Conservation (phyloP, 2,329 filamentous ascomycete species). For the Dryadomyces sulphureus region DNA sequence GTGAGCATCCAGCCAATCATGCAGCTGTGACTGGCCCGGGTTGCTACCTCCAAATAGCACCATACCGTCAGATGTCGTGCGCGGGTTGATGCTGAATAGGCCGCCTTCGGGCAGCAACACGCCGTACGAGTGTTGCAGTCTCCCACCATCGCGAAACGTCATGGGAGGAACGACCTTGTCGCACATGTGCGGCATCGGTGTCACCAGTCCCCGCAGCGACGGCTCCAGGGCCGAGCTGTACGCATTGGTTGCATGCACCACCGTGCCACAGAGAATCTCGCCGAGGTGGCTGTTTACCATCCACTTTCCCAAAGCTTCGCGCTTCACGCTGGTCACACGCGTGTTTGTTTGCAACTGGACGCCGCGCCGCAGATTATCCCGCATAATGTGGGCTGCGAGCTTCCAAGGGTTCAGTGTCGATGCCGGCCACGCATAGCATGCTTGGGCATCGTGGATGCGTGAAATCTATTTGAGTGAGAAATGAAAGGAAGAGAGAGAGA, state of each 20-base stretch:
- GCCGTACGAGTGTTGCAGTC: slow-evolving; percentile 1
- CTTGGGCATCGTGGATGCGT: background rate
- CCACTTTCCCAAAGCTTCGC: background rate
- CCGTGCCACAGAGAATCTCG: background rate
- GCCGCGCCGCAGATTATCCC: background rate
- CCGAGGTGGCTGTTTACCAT: background rate
- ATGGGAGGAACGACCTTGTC: slow-evolving; percentile 2
- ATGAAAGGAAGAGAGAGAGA: no score
- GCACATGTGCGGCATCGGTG: slow-evolving; percentile 2
- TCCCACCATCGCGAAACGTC: background rate
- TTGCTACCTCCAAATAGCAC: slow-evolving; percentile 2
- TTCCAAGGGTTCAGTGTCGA: slow-evolving; percentile 4
- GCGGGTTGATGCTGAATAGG: slow-evolving; percentile 4
- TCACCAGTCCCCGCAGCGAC: background rate
- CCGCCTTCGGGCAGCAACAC: background rate
- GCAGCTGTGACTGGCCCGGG: background rate
- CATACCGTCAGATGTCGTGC: background rate
- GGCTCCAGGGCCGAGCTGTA: slow-evolving; percentile 2
- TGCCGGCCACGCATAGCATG: slow-evolving; percentile 1
- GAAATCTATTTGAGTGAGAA: background rate
- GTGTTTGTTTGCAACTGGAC: slow-evolving; percentile 2
- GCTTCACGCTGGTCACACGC: background rate
- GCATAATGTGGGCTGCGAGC: slow-evolving; percentile 2
- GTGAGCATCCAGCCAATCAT: background rate
- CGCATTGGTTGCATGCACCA: slow-evolving; percentile 3